Evolutionary conservation across 2,329 filamentous ascomycete species (phyloP), one percentile per base, ranked within the genome.

Genomic region (Mollisia scopiformis): DNA sequence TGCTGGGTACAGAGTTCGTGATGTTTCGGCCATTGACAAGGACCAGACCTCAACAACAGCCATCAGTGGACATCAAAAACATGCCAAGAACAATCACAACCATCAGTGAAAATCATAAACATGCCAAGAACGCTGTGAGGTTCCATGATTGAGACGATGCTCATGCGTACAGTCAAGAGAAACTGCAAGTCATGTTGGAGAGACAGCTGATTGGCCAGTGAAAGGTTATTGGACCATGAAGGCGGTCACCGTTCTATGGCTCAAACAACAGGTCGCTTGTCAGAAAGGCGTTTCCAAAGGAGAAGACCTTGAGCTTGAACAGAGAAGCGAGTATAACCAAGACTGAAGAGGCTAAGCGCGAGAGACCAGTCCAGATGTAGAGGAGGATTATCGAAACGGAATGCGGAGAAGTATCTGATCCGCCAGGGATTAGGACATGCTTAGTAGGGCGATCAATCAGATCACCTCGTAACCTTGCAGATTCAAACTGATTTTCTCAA

Each of bases 401-500:
- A 51, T 59, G 57, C 54, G 59, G 64, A 66, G 62, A 59, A 59
- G 39, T 35, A 31, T 33, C 30, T 53, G 55, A 56, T 61, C 58
- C 37, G 23, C 35, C n/a, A 16, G 43, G 16, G 28, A 33, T 33
- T 8, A 51, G 19, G 8, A 6, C 13, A 23, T 31, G 19, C 58
- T 53, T 39, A 55, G 11, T 14, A n/a, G n/a, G 58, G 23, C 19
- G 58, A 63, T 61, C 58, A 51, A 56, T 49, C 46, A 54, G 53
- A 58, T 58, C 50, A 58, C 16, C 58, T 60, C 55, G 19, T 33
- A 35, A 31, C 43, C 43, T n/a, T 39, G 30, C 39, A n/a, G 54
- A 56, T 56, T 55, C 31, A 56, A 60, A 61, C 43, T 27, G 43
- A 47, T 47, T 25, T 47, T 25, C 43, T 27, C 43, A 23, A n/a